phyloP scores from a whole-genome alignment of 2,329 filamentous ascomycete genomes.

The Pseudogymnoascus sp. region DNA sequence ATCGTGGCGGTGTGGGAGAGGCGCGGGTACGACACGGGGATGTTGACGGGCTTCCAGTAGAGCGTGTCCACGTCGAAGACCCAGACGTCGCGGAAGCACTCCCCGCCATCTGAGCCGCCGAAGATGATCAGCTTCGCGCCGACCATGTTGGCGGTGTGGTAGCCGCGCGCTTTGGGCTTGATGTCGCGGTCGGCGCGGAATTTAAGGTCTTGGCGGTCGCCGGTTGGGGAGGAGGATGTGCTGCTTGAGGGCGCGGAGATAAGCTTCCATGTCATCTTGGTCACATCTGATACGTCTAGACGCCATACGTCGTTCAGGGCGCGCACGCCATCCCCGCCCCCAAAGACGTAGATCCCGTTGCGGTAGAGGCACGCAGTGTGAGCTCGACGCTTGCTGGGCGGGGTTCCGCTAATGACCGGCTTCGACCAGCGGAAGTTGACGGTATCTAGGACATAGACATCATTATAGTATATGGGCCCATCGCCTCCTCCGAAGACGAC shows the following conservation, averaged over 20 bases:
- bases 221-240: constrained; percentile 12
- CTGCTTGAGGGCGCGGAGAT: constrained; percentile 35
- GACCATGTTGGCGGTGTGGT: constrained; percentile 66
- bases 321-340: constrained; percentile 60
- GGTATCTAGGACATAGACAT: constrained; percentile 64
- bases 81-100: constrained; percentile 67
- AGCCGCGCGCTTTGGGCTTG: constrained; percentile 55
- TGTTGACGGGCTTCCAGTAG: constrained; percentile 49
- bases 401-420: constrained; percentile 44
- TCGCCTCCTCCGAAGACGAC: constrained; percentile 63
- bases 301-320: constrained; percentile 65
- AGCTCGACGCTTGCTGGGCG: constrained; percentile 53
- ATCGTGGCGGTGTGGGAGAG: constrained; percentile 61
- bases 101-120: constrained; percentile 60
- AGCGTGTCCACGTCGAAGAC: constrained; percentile 59
- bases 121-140: constrained; percentile 64
- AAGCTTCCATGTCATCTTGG: constrained; percentile 60
- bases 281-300: constrained; percentile 54
- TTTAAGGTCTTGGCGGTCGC: constrained; percentile 15
- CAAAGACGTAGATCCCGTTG: constrained; percentile 64
- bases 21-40: constrained; percentile 50
- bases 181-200: constrained; percentile 24
- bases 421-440: constrained; percentile 59
- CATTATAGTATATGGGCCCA: constrained; percentile 62
- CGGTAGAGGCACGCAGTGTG: constrained; percentile 66